Evolutionary conservation across 2,329 filamentous ascomycete genomes (phyloP).

Genomic region (Exophiala dermatitidis): DNA sequence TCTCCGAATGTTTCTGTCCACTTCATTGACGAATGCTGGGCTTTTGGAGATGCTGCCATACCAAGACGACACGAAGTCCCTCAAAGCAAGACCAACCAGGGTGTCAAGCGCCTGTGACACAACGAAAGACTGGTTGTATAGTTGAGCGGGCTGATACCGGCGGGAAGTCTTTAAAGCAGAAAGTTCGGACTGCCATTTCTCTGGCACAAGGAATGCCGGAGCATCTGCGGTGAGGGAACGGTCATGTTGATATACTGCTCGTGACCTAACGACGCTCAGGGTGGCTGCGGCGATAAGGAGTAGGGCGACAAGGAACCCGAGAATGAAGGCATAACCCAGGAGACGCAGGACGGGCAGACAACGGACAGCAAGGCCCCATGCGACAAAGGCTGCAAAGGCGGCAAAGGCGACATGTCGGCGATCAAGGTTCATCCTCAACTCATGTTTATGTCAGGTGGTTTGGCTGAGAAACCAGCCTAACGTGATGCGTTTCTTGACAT

Average conservation of each 20-base stretch:
- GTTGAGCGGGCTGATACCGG: constrained; percentile 58
- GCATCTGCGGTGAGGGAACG: constrained; percentile 37
- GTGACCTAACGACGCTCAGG: constrained; percentile 14
- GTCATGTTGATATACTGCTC: constrained; percentile 36
- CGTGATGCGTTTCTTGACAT: constrained; percentile 6
- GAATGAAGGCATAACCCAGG: constrained; percentile 73
- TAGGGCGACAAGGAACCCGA: constrained; percentile 55
- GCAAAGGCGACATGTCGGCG: constrained; percentile 40
- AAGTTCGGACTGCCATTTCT: constrained; percentile 64
- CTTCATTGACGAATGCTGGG: constrained; percentile 73
- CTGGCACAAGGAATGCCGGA: constrained; percentile 53
- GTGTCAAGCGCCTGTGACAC: constrained; percentile 75
- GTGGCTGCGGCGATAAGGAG: constrained; percentile 56
- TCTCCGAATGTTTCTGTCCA: constrained; percentile 70
- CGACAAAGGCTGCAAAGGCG: constrained; percentile 52
- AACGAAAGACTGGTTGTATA: constrained; percentile 68
- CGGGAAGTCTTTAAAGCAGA: constrained; percentile 58
- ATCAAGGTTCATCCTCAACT: constrained; percentile 38
- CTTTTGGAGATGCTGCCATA: constrained; percentile 78
- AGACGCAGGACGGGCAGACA: constrained; percentile 79
- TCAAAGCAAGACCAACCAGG: constrained; percentile 65
- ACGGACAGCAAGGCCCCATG: constrained; percentile 79
- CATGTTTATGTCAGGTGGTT: constrained; percentile 11
- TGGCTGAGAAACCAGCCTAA: constrained; percentile 15
- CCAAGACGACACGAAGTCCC: constrained; percentile 85